These are phyloP conservation scores for Hippophae gyantsensis DNA, from an alignment of 306 rosid species.

Conservation along the genomic window DNA sequence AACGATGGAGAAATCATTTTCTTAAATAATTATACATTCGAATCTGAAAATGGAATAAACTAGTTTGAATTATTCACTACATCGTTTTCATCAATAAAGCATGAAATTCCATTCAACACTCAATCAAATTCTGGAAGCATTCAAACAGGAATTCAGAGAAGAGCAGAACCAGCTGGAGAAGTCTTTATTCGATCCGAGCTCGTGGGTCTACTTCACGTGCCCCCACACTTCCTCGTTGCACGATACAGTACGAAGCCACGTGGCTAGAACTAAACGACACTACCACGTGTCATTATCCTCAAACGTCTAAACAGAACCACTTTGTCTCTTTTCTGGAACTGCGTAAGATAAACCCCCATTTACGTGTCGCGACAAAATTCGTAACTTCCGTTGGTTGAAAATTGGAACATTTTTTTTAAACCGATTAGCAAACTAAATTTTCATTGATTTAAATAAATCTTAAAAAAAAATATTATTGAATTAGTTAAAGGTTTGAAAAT, in stretches of 20 bases:
- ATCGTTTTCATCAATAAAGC: slow-evolving; percentile 11
- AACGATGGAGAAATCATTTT: no score
- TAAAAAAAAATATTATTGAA: no score
- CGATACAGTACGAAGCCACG: slow-evolving; percentile 17
- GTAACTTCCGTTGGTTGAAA: not conserved
- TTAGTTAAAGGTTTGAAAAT: no score
- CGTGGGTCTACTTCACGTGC: slow-evolving; percentile 40
- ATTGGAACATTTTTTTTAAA: not conserved
- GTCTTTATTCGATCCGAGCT: slow-evolving; percentile 19
- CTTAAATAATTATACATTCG: not conserved
- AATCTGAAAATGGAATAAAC: not conserved
- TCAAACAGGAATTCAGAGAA: slow-evolving; percentile 23
- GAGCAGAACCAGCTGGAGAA: slow-evolving; percentile 28
- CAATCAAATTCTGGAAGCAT: slow-evolving; percentile 5
- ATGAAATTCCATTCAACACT: slow-evolving; percentile 8
- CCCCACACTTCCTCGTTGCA: slow-evolving; percentile 11
- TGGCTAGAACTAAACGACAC: not conserved
- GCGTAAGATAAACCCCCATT: slow-evolving; percentile 22
- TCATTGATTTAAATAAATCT: no score
- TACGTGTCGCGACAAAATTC: slow-evolving; percentile 15
- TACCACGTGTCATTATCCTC: slow-evolving; percentile 24
- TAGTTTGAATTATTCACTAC: not conserved
- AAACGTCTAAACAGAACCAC: slow-evolving; percentile 43
- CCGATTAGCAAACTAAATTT: no score
- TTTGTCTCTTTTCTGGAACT: slow-evolving; percentile 23